Conservation (phyloP, 139 green algal genomes). For the Picochlorum sp. region DNA sequence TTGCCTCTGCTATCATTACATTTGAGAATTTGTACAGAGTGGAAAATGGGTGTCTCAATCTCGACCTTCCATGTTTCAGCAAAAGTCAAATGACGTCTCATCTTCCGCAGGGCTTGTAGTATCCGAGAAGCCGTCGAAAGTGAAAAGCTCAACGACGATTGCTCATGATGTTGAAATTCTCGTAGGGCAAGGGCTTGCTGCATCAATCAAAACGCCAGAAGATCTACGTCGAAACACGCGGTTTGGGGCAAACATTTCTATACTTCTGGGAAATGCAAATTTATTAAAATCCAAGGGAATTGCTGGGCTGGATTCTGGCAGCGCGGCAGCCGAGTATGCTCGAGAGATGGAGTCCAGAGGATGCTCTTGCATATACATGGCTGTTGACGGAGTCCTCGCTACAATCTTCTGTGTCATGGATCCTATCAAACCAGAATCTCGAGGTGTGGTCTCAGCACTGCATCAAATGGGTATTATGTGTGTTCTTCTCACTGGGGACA, state of each 20-base stretch:
- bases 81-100: not conserved
- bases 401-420: conserved; percentile 6
- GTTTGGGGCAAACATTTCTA: not conserved
- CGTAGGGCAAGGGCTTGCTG: conserved; percentile 28
- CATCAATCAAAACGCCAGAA: conserved; percentile 18
- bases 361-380: conserved; percentile 32
- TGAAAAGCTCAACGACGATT: not conserved
- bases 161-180: conserved; percentile 10
- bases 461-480: conserved; percentile 38
- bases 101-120: conserved; percentile 1
- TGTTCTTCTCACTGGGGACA: conserved; percentile 81
- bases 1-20: conserved; percentile 70
- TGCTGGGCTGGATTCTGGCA: not conserved
- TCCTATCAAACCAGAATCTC: conserved; percentile 74
- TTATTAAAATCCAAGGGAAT: conserved; percentile 42
- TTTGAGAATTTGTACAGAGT: conserved; percentile 24
- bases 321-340: conserved; percentile 43
- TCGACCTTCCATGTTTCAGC: not conserved
- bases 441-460: conserved; percentile 64
- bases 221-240: not conserved
- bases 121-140: conserved; percentile 5
- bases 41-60: not conserved
- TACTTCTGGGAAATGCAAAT: conserved; percentile 62
- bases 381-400: not conserved
- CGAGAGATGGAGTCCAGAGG: conserved; percentile 31